These are phyloP conservation scores for Pogostemon cablin DNA, from an alignment of 257 asterid species.

Conservation along the genomic window DNA sequence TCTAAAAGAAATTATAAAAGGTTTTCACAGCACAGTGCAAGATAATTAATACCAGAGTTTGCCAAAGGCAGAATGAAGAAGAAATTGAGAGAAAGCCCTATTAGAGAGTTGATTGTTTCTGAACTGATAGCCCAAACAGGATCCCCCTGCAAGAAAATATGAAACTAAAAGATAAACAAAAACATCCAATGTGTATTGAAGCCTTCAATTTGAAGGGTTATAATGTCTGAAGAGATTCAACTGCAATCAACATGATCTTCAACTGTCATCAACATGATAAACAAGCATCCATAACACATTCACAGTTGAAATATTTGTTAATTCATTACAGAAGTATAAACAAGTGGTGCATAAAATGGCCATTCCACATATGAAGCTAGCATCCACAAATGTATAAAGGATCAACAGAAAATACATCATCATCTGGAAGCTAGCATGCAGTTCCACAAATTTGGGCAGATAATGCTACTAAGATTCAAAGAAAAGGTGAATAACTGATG, in stretches of 20 bases:
- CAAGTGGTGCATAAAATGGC: not conserved
- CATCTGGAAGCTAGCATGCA: not conserved
- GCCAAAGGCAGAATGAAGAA: conserved; percentile 78
- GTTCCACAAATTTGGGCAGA: not conserved
- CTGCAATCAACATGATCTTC: not conserved
- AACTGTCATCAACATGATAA: not conserved
- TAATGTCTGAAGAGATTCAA: not conserved
- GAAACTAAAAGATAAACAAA: not conserved
- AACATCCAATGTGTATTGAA: not conserved
- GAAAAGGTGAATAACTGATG: not conserved
- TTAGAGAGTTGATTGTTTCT: conserved; percentile 66
- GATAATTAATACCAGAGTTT: conserved; percentile 58
- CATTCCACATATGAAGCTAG: not conserved
- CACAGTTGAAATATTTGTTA: not conserved
- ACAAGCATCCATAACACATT: not conserved
- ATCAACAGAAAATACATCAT: conserved; percentile 8
- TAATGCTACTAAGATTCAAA: not conserved
- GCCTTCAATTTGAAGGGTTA: too few relatives aligned
- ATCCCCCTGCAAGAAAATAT: conserved; percentile 61
- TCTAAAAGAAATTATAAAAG: not conserved
- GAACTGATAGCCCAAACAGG: conserved; percentile 94
- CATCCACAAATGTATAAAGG: not conserved
- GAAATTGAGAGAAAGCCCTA: conserved; percentile 91
- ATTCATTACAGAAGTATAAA: conserved; percentile 8
- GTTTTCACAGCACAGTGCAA: conserved; percentile 13